phyloP scores from a whole-genome alignment of 2,329 filamentous ascomycete species.

The Paraphoma sp. region DNA sequence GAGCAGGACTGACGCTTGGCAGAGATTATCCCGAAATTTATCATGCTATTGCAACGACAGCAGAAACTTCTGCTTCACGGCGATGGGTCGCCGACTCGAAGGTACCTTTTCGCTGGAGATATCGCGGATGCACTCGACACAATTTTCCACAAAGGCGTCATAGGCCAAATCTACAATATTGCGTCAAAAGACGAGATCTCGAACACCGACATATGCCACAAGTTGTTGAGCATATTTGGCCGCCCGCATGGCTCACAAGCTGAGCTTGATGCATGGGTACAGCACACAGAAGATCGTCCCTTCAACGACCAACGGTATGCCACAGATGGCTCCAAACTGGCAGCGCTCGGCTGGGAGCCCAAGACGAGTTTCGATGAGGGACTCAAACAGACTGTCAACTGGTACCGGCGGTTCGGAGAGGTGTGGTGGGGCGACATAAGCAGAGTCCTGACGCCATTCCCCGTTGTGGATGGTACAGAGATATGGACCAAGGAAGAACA shows the following conservation, averaged over 20 bases:
- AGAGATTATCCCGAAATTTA: conserved; percentile 88
- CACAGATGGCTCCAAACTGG: conserved; percentile 48
- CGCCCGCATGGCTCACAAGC: conserved; percentile 50
- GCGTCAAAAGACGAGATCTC: conserved; percentile 79
- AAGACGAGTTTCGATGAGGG: conserved; percentile 47
- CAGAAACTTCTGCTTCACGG: conserved; percentile 77
- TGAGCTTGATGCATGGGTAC: conserved; percentile 69
- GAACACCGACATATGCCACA: conserved; percentile 72
- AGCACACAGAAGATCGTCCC: conserved; percentile 78
- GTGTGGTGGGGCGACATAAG: conserved; percentile 51
- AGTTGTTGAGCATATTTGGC: conserved; percentile 68
- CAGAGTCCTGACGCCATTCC: conserved; percentile 48
- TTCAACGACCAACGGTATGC: conserved; percentile 56
- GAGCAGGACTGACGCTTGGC: conserved; percentile 19
- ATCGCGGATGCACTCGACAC: conserved; percentile 84
- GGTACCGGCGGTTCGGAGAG: conserved; percentile 49
- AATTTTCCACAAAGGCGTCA: conserved; percentile 76
- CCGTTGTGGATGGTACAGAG: conserved; percentile 48
- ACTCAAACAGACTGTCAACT: conserved; percentile 45
- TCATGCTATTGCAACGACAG: conserved; percentile 70
- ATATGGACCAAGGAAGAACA: conserved; percentile 50
- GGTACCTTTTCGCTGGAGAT: conserved; percentile 80
- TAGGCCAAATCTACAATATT: conserved; percentile 83
- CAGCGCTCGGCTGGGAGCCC: conserved; percentile 45
- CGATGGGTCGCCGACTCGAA: conserved; percentile 74